Base-by-base conservation (phyloP, 2,329 filamentous ascomycete genomes). In the Neofusicoccum kwambonambiense region DNA sequence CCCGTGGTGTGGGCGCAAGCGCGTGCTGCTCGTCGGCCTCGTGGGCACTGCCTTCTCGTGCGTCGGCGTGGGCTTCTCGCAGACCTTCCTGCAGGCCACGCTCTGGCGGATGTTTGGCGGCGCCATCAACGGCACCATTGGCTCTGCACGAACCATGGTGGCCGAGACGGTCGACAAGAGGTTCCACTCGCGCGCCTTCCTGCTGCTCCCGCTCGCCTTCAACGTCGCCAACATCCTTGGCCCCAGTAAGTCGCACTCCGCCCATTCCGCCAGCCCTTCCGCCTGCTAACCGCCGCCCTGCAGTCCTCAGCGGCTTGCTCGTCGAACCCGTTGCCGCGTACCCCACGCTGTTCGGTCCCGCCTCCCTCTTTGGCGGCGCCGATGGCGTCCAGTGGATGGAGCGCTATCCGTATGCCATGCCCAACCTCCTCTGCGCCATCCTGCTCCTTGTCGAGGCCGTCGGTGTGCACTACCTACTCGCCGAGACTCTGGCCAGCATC, bases 271-370 rank as follows among this genome's bases (percentile, higher is more conserved):
- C 2, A 31, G 39, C 31, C 31, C 44, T 6, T 12, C 13, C n/a
- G 12, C 13, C 27, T 34, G 39, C 49, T 52, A 6, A 63, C 45
- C 13, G 19, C 58, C 2, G 9, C 11, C 6, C 35, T 8, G 6
- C 65, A 84, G 83, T 89, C 52, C 80, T 90, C 73, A 87, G 88
- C 27, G 88, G 88, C 35, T 75, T 88, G 62, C 77, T 90, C 45
- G 86, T 87, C 13, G 86, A 90, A 68, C 87, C 88, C 0, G 77
- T 83, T 8, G 77, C 78, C 41, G 85, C 79, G 6, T 81, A 88
- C 65, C 86, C 87, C 0, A 72, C 74, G 1, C 67, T 87, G 2
- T 89, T 90, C 71, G 86, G 86, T 1, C 80, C 83, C 3, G 82
- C 80, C 0, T 84, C 84, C 7, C 69, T 82, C 0, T 78, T 89